Base-by-base conservation (phyloP, 306 rosid genomes). In the Vachellia pachyceras region DNA sequence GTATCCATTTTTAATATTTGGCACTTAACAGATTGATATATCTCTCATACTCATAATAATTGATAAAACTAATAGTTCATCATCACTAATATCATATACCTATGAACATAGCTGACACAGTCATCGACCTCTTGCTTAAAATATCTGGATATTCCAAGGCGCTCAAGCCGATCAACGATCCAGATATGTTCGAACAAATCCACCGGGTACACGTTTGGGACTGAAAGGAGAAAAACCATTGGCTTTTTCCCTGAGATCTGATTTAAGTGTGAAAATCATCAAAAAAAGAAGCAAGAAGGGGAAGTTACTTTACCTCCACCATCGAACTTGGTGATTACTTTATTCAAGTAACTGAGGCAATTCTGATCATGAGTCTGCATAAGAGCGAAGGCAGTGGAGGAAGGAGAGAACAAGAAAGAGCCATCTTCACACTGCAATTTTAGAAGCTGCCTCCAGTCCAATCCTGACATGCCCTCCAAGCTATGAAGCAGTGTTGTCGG, bases 371-470 rank as follows among this genome's bases (percentile, higher is more conserved):
- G 89, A 50, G 97, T 96, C 81, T 90, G 90, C 88, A 87, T 91
- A 84, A 91, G 86, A 6, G 97, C 99, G 44, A 82, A 96, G 84
- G 99, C 98, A 37, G 99, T 96, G 84, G 99, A 89, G 13, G 99
- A 89, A 8, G 99, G 99, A 65, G 99, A 96, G 70, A 84, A 89
- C 86, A 96, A 82, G 88, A 96, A 93, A 13, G 99, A 96, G 36
- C 99, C 98, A 82, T 96, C 95, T 86, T 75, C 79, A 73, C 88
- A 88, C 82, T 96, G 99, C 80, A 93, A 60, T 82, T 93, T 93
- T 3, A 92, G 88, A 94, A 96, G 97, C 82, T 89, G 80, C 80
- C 85, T 88, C 99, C 99, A 96, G 42, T 96, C 90, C 67, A 96
- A 69, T 20, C 82, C 90, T 45, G 88, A 80, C 99, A 96, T 89